Base-by-base conservation (phyloP, 345 rosid genomes). In the Hypericum perforatum region DNA sequence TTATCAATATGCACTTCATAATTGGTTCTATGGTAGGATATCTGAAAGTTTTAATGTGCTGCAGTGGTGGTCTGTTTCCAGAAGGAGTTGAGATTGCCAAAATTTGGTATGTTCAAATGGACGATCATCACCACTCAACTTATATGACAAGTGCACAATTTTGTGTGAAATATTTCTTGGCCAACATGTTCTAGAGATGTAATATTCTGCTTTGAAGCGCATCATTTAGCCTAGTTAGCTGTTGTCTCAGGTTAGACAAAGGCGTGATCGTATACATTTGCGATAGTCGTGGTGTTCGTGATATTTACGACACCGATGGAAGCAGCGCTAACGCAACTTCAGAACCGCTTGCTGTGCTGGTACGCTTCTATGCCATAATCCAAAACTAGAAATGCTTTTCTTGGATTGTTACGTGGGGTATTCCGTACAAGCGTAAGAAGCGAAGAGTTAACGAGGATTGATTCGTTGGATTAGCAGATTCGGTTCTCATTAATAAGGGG, bases 61-160 rank as follows among this genome's bases (percentile, higher is more conserved):
- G 84, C 92, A 91, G 98, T 38, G 96, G 98, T 5, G 98, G 98
- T 56, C 81, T 83, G 49, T 91, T 91, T 58, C 98, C 98, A 0
- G 96, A 91, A 81, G 98, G 95, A 66, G 77, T 91, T 52, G 95
- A 91, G 75, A 87, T 82, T 69, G 95, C 98, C 60, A 87, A 82
- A 66, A 71, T 91, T 43, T 91, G 98, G 98, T 91, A 70, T 74
- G 82, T 64, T 53, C 53, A 57, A 49, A 12, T 5, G 38, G 51
- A 22, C 32, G 5, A 13, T 1, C 11, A 10, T 42, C 60, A 14
- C 36, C 37, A 11, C 7, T 47, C 9, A 32, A 22, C 10, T 51
- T 58, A 8, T 5, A 12, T 41, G 16, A 42, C 7, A 38, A 22
- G 11, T 29, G 54, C 39, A 22, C n/a, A 36, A n/a, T 3, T 3